Conservation (phyloP, 352 stramenopile species). For the Globisporangium abappressorium region DNA sequence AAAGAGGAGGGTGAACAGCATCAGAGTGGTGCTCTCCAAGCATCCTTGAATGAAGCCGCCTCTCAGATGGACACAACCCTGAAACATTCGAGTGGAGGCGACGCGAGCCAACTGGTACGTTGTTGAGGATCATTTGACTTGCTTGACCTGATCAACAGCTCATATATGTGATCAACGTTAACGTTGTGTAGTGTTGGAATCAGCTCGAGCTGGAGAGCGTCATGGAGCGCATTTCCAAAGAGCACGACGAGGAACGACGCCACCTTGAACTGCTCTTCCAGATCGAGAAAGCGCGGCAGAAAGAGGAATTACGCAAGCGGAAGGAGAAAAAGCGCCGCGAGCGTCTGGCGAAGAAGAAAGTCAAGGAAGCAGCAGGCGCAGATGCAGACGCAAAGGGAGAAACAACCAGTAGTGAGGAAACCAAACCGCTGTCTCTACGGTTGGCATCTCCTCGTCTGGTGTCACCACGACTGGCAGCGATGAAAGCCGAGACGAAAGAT, state of each 20-base stretch:
- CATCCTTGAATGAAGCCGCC: slow-evolving; percentile 24
- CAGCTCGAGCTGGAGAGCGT: slow-evolving; percentile 61
- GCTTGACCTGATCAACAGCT: background rate
- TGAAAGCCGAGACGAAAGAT: slow-evolving; percentile 30
- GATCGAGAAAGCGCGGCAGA: slow-evolving; percentile 63
- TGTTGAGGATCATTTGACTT: background rate
- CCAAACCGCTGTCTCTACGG: slow-evolving; percentile 6
- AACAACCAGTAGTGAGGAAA: background rate
- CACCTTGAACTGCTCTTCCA: slow-evolving; percentile 61
- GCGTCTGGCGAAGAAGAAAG: slow-evolving; percentile 48
- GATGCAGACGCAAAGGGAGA: slow-evolving; percentile 3
- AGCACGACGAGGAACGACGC: slow-evolving; percentile 64
- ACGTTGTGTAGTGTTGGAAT: background rate
- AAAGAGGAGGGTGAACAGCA: background rate
- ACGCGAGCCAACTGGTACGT: slow-evolving; percentile 17
- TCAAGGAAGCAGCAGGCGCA: slow-evolving; percentile 18
- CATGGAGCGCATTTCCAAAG: slow-evolving; percentile 55
- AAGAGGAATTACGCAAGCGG: slow-evolving; percentile 58
- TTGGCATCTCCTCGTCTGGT: slow-evolving; percentile 16
- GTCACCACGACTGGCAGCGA: background rate
- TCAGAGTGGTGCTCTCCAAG: background rate
- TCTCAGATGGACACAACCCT: slow-evolving; percentile 32
- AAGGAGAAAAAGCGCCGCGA: slow-evolving; percentile 66
- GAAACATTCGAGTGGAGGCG: slow-evolving; percentile 11
- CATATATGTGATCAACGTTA: background rate